phyloP scores from a whole-genome alignment of 371 early-diverging fungal genomes.

The Astathelohania contejeani region DNA sequence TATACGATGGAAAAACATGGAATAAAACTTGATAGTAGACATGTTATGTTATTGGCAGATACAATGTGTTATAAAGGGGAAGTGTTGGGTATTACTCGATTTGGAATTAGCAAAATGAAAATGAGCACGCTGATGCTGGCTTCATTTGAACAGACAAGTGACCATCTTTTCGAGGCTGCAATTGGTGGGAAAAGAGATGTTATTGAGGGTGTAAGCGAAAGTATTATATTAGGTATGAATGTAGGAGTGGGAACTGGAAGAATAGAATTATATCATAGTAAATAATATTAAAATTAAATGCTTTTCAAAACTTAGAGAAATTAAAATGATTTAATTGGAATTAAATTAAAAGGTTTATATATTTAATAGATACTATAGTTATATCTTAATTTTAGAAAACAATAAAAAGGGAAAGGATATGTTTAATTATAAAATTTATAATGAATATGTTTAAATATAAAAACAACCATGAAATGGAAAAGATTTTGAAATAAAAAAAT shows the following conservation, averaged over 20 bases:
- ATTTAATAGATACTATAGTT: too few relatives aligned
- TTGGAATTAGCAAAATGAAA: slow-evolving; percentile 95
- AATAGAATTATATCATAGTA: slow-evolving; percentile 60
- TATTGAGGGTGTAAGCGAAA: slow-evolving; percentile 86
- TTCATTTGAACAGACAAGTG: slow-evolving; percentile 96
- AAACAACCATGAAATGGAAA: too few relatives aligned
- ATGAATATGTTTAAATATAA: too few relatives aligned
- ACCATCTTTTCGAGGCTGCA: slow-evolving; percentile 91
- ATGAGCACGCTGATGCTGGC: slow-evolving; percentile 96
- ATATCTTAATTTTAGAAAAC: too few relatives aligned
- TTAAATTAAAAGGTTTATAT: too few relatives aligned
- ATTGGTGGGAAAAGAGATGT: slow-evolving; percentile 72
- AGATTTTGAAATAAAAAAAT: too few relatives aligned
- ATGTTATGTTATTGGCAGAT: slow-evolving; percentile 89
- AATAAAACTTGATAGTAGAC: slow-evolving; percentile 87
- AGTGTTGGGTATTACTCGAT: slow-evolving; percentile 89
- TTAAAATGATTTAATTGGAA: too few relatives aligned
- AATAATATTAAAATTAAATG: too few relatives aligned
- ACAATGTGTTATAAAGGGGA: slow-evolving; percentile 96
- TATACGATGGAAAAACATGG: slow-evolving; percentile 72
- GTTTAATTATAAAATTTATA: too few relatives aligned
- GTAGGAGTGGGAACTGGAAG: slow-evolving; percentile 90
- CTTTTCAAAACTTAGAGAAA: too few relatives aligned
- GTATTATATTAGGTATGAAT: slow-evolving; percentile 92
- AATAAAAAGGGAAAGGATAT: too few relatives aligned